Percentiles rank a stretch among this genome's conserved stretches.
Conservation (phyloP, 345 rosid genomes). For the Euphorbia peplus region DNA sequence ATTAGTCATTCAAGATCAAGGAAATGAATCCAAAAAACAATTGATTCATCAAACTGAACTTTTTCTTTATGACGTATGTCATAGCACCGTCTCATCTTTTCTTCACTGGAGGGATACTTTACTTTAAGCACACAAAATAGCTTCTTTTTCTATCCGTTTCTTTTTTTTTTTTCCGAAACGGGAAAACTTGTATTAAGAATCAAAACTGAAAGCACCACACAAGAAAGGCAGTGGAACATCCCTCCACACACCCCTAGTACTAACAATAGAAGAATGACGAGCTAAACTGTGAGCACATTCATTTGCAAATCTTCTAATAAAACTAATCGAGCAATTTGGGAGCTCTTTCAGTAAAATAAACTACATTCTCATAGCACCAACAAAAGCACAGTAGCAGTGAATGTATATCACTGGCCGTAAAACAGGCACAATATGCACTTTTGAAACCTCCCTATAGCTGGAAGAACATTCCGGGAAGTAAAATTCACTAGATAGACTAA, state of each 20-base stretch:
- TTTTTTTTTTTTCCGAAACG: too few relatives aligned
- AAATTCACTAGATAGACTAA: neutral
- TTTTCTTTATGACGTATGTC: neutral
- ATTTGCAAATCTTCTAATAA: too few relatives aligned
- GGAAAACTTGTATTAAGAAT: too few relatives aligned
- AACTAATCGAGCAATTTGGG: too few relatives aligned
- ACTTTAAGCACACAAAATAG: neutral
- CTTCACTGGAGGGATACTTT: neutral
- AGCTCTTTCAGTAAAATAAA: too few relatives aligned
- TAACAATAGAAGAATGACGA: too few relatives aligned
- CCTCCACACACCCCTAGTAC: too few relatives aligned
- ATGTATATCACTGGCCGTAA: neutral
- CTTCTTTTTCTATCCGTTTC: neutral
- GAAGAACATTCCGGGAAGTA: neutral
- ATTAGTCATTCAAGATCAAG: neutral
- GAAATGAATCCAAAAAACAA: neutral
- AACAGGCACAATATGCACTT: neutral
- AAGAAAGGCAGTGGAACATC: too few relatives aligned
- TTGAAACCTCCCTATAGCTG: neutral
- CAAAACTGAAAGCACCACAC: too few relatives aligned
- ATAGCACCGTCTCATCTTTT: neutral
- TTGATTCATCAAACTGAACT: constrained; percentile 4
- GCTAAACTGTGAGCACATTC: too few relatives aligned
- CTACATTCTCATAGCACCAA: neutral
- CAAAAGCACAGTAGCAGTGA: neutral